Conservation (phyloP, 108 stramenopile genomes). For the Cyclotella sp. region DNA sequence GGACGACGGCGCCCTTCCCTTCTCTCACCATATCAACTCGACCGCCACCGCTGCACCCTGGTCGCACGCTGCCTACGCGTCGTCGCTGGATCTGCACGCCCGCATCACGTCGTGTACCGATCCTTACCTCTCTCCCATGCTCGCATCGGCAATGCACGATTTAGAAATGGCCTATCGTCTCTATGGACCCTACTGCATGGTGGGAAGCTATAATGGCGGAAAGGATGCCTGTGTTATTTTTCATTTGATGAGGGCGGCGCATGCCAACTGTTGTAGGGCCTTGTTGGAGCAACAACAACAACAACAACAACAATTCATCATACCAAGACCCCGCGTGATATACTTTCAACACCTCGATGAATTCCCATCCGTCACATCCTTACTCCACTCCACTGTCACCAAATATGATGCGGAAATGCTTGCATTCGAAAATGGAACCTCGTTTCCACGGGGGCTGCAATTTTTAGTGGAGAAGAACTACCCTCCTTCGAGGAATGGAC, state of each 20-base stretch:
- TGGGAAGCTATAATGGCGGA: conserved; percentile 97
- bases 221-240: conserved; percentile 98
- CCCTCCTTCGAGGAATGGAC: conserved; percentile 32
- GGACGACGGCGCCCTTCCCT: conserved; percentile 25
- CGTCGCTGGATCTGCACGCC: conserved; percentile 68
- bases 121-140: conserved; percentile 51
- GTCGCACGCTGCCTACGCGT: conserved; percentile 66
- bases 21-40: conserved; percentile 8
- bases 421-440: conserved; percentile 72
- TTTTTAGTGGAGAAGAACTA: conserved; percentile 70
- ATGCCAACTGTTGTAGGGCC: conserved; percentile 66
- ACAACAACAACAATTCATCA: conserved; percentile 20
- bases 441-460: conserved; percentile 68
- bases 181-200: conserved; percentile 78
- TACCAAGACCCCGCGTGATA: conserved; percentile 72
- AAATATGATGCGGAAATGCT: conserved; percentile 92
- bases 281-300: conserved; percentile 46
- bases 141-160: conserved; percentile 68
- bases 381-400: conserved; percentile 70
- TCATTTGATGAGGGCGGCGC: conserved; percentile 92
- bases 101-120: conserved; percentile 64
- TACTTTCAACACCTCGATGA: conserved; percentile 88
- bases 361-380: conserved; percentile 71
- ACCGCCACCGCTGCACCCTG: conserved; percentile 48
- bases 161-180: conserved; percentile 83